Evolutionary conservation across 2,329 filamentous ascomycete genomes (phyloP), one percentile per base, ranked within the genome.

Genomic region (Alternaria sp.): DNA sequence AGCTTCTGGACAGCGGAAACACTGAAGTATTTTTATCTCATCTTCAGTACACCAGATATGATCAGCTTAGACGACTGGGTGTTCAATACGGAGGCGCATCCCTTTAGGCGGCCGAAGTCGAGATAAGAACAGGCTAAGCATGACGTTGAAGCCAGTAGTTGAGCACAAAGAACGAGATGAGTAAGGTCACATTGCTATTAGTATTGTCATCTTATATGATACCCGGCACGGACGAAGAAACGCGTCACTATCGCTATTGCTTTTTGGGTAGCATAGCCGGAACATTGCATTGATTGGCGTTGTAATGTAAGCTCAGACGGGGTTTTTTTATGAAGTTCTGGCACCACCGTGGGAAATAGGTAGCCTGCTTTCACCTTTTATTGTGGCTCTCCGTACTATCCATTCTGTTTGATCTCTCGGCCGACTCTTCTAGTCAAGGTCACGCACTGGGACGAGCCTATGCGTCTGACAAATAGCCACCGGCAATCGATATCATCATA

Each of bases 41-140:
- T 83, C 3, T 84, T 83, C 64, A 81, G 79, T 51, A 75, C 78
- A 41, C 74, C 78, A 4, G 78, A 80, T 53, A 68, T 82, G 67
- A 75, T 84, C 22, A 79, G 73, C 61, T 64, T 84, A 60, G 82
- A 84, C 64, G 79, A 83, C 5, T 84, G 75, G 72, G 81, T 84
- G 5, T 81, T 84, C 56, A 84, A 84, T 52, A 84, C 82, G 5
- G 82, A 84, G 66, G 82, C 82, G 9, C 82, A 84, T 76, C 81
- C 82, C 1, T 83, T 84, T 51, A 72, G 73, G 48, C 64, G 76
- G 36, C 75, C 76, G 24, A 64, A 55, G 9, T 32, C 46, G n/a
- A 41, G 11, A 26, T 60, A 49, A 28, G 3, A 20, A 38, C 34
- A 38, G 34, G 24, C 11, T 24, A 14, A 36, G 49, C 24, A 39